These are phyloP conservation scores for Cornus suecica DNA, from an alignment of 148 eudicot species.

Conservation along the genomic window DNA sequence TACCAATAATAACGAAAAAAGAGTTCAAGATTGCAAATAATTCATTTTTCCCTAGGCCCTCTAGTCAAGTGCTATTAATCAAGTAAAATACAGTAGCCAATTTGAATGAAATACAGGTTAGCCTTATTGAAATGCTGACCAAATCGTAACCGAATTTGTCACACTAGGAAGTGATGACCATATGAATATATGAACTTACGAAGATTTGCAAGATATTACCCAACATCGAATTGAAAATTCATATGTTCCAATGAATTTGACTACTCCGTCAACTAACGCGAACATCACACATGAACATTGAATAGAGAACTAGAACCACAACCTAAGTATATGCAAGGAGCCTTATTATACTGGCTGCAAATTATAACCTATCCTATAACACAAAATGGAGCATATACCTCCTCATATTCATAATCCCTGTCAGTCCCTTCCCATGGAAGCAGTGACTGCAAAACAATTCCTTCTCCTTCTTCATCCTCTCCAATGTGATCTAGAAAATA, in stretches of 20 bases:
- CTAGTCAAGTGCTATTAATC: no score
- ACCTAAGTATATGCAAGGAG: neutral
- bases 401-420: slow-evolving; percentile 69
- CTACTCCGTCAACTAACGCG: neutral
- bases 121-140: no score
- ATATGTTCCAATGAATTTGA: neutral
- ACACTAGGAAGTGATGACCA: neutral
- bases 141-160: neutral
- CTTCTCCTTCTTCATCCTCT: slow-evolving; percentile 70
- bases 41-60: no score
- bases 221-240: neutral
- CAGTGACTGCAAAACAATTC: slow-evolving; percentile 41
- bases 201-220: neutral
- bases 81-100: no score
- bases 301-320: neutral
- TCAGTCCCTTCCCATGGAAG: slow-evolving; percentile 76
- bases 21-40: no score
- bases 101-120: no score
- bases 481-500: slow-evolving; percentile 38
- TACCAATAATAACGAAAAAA: no score
- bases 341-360: neutral
- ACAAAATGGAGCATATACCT: slow-evolving; percentile 30
- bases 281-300: neutral
- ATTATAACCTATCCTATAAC: neutral
- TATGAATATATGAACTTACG: no score